Base-by-base conservation (phyloP, 805 yeast genomes). In the Cyberlindnera mississippiensis region DNA sequence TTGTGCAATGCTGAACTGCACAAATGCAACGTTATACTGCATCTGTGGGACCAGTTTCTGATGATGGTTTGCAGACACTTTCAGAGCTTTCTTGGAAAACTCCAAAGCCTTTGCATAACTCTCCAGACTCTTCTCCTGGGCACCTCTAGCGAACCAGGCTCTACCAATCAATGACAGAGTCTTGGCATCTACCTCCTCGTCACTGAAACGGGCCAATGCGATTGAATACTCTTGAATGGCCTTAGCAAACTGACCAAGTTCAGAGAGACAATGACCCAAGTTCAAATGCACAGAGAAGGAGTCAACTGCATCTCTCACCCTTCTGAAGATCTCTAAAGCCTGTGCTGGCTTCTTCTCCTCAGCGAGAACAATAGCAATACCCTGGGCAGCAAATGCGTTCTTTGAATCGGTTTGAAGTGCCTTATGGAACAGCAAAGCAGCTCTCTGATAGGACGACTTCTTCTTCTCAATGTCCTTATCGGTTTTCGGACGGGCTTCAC, bases 301-400 rank as follows among this genome's bases (percentile, higher is more conserved):
- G 57, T 85, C 83, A 50, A 90, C 69, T 5, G 97, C 83, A 55
- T 93, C 99, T 57, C 96, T 77, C 41, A 90, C 80, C 53, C 90
- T 88, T 61, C 95, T 76, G 56, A 93, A 80, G 34, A 90, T 82
- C 51, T 87, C 95, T 55, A 90, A 71, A 0, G 98, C 96, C 46
- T 81, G 72, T 19, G 78, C 80, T 27, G 78, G 66, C 52, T 85
- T 81, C 51, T 82, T 81, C 55, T 81, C 82, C 56, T 91, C 97
- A 10, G 95, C 95, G 61, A 88, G 85, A 4, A 89, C 79, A 42
- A 93, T 88, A 1, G 97, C 98, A 48, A 93, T 73, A 41, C 99
- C 99, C 63, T 93, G 99, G 1, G 99, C 98, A 5, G 99, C 99
- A 67, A 82, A 93, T 1, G 90, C 91, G 59, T 91, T 87, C 51